Evolutionary conservation across 208 protist genomes (phyloP).

Genomic region (Leishmania guyanensis): DNA sequence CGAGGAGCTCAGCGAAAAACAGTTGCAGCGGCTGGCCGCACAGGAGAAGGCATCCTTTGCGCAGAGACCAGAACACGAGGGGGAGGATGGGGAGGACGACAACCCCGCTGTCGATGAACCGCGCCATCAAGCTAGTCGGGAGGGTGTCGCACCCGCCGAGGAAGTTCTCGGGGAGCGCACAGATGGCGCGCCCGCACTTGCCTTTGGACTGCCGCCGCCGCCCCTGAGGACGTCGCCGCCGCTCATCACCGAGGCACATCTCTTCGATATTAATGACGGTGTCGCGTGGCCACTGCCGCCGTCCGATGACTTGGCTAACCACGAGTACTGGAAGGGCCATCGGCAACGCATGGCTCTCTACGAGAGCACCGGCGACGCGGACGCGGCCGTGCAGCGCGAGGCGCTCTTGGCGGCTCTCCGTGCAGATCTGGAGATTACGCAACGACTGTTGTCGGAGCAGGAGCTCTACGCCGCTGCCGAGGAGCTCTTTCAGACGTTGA

Average conservation of each 20-base stretch:
- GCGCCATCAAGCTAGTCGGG: neutral
- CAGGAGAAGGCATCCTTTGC: slow-evolving; percentile 12
- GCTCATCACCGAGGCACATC: slow-evolving; percentile 68
- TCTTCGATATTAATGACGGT: slow-evolving; percentile 89
- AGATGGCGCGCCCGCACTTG: neutral
- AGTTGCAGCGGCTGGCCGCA: slow-evolving; percentile 26
- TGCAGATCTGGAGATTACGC: slow-evolving; percentile 13
- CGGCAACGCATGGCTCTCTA: slow-evolving; percentile 76
- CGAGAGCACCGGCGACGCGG: slow-evolving; percentile 44
- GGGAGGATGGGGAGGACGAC: slow-evolving; percentile 15
- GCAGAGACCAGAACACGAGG: slow-evolving; percentile 5
- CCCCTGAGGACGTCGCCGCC: slow-evolving; percentile 13
- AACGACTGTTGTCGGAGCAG: slow-evolving; percentile 15
- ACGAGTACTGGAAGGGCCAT: slow-evolving; percentile 64
- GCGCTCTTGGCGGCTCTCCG: slow-evolving; percentile 20
- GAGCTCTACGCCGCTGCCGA: slow-evolving; percentile 37
- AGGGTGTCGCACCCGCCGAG: neutral
- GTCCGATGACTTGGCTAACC: slow-evolving; percentile 60
- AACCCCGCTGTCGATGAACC: neutral
- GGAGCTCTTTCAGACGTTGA: slow-evolving; percentile 47
- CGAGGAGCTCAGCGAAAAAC: slow-evolving; percentile 33
- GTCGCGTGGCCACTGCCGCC: slow-evolving; percentile 71
- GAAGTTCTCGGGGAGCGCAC: neutral
- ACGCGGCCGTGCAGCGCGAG: slow-evolving; percentile 20
- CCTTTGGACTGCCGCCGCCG: neutral